Evolutionary conservation across 345 rosid genomes (phyloP), one percentile per base, ranked within the genome.

Genomic region (Camelina sativa): DNA sequence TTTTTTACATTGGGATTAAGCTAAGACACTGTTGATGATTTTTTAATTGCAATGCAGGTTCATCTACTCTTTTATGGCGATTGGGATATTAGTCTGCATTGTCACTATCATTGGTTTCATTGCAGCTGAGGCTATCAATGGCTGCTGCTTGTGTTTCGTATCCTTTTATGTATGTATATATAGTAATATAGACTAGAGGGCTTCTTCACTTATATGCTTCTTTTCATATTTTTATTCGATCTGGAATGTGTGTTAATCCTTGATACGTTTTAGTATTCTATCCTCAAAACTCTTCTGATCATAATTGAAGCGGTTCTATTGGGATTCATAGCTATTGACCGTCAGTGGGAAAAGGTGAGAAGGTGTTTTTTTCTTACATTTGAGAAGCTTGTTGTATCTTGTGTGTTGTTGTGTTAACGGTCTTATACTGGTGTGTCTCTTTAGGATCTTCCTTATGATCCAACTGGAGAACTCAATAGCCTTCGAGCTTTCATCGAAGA

Each of bases 71-170:
- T 95, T 92, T 71, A 89, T 95, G 93, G 93, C 90, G 44, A 83
- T 92, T 79, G 97, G 97, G 43, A 72, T 90, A 54, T 86, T 85
- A 79, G 69, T 92, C 61, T 87, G 97, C 73, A 80, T 89, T 68
- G 62, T 87, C 71, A 83, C 88, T 41, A 63, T 89, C 69, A 86
- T 90, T 10, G 99, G 99, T 58, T 95, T 93, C 86, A 85, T 90
- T 34, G 97, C 97, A 58, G 97, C 97, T 74, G 97, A 90, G 82
- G 82, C 93, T 46, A 83, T 92, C 58, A 83, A 77, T 74, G 90
- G 96, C 74, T 89, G 97, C 72, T 91, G 97, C 88, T 85, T 95
- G 50, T 95, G 99, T 84, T 90, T 90, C 79, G 96, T 95, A 95
- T 92, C 99, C 99, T 85, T n/a, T 34, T 12, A 30, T 11, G 53